These are phyloP conservation scores for Linderina pennispora DNA, from an alignment of 192 early-diverging fungal species.

Conservation along the genomic window DNA sequence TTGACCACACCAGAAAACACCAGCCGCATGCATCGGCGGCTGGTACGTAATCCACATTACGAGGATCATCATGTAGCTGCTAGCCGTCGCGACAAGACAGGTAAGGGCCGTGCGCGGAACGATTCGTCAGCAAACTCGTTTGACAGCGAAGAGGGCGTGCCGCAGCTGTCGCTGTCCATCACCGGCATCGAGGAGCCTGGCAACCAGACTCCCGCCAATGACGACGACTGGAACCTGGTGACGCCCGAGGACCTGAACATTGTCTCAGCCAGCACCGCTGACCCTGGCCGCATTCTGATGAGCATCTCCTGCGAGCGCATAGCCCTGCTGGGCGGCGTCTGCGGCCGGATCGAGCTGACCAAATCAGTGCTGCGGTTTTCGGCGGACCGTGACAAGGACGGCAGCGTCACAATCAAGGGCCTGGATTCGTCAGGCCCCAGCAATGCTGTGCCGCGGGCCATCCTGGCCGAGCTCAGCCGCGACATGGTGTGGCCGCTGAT, in stretches of 20 bases:
- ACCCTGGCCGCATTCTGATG: conserved; percentile 14
- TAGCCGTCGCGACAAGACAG: conserved; percentile 23
- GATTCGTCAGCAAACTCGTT: neutral
- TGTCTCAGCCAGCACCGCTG: conserved; percentile 7
- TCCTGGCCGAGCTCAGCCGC: conserved; percentile 27
- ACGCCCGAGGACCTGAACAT: conserved; percentile 29
- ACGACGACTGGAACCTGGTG: conserved; percentile 33
- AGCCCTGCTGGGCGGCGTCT: conserved; percentile 21
- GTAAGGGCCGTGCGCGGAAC: neutral
- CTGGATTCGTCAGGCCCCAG: neutral
- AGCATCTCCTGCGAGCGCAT: conserved; percentile 18
- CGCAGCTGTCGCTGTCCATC: conserved; percentile 18
- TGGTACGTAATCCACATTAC: conserved; percentile 10
- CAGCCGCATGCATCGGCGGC: conserved; percentile 28
- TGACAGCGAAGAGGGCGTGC: conserved; percentile 14
- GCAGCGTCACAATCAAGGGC: conserved; percentile 1
- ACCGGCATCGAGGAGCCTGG: neutral
- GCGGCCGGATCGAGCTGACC: conserved; percentile 28
- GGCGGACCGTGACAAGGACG: conserved; percentile 14
- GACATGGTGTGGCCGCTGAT: conserved; percentile 27
- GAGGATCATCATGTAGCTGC: conserved; percentile 28
- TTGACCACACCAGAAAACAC: conserved; percentile 32
- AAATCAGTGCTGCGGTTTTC: conserved; percentile 20
- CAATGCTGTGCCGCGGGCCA: conserved; percentile 4
- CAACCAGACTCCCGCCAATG: conserved; percentile 1